A percentile compares a stretch with the other conserved stretches of the same genome.
Evolutionary conservation across 306 rosid genomes (phyloP).

Genomic region (Biancaea sappan): DNA sequence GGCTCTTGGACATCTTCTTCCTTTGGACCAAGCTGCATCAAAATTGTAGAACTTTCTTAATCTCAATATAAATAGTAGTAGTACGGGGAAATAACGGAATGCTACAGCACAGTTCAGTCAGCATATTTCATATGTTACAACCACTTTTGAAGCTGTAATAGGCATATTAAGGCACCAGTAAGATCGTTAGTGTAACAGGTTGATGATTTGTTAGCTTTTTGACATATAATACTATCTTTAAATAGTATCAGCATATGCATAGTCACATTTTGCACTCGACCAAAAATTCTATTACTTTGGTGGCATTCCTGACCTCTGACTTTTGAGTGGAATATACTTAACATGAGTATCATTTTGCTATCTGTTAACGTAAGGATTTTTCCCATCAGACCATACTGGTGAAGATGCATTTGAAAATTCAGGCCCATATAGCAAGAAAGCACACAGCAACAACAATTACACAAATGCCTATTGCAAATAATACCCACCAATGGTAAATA

Average conservation of each 20-base stretch:
- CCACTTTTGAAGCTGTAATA: background rate
- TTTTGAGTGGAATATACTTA: background rate
- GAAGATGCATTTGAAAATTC: background rate
- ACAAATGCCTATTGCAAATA: background rate
- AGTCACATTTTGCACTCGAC: background rate
- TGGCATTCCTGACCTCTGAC: background rate
- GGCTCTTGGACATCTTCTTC: conserved; percentile 13
- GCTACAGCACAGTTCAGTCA: background rate
- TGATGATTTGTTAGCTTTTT: background rate
- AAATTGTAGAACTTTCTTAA: conserved; percentile 3
- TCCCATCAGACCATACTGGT: background rate
- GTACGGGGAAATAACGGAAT: no score
- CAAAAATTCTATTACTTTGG: background rate
- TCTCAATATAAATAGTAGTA: background rate
- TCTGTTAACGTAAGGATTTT: background rate
- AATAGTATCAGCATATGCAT: no score
- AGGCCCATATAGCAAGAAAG: background rate
- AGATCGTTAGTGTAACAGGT: background rate
- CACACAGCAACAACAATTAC: background rate
- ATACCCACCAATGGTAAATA: background rate
- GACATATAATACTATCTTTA: no score
- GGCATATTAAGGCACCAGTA: conserved; percentile 3
- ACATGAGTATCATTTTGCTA: background rate
- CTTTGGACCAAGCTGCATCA: conserved; percentile 23
- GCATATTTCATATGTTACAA: background rate